Evolutionary conservation across 306 rosid species (phyloP).

Genomic region (Medicago ruthenica): DNA sequence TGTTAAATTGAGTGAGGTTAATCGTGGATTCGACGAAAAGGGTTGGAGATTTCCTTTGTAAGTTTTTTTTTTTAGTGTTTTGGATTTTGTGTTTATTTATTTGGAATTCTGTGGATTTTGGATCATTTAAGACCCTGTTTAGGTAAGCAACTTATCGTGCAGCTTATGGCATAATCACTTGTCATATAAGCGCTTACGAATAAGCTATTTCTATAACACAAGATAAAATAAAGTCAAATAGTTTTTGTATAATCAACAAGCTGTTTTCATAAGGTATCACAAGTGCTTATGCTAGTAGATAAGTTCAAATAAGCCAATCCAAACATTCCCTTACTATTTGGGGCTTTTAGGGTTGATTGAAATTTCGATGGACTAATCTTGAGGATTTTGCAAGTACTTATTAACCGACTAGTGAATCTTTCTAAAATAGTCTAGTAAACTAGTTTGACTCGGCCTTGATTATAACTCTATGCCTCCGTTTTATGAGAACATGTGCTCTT

Average conservation of each 20-base stretch:
- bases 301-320: too few species aligned
- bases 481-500: not conserved
- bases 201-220: too few species aligned
- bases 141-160: too few species aligned
- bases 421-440: not conserved
- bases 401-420: not conserved
- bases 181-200: too few species aligned
- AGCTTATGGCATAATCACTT: too few species aligned
- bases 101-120: constrained; percentile 1
- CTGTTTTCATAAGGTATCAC: too few species aligned
- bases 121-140: not conserved
- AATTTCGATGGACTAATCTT: not conserved
- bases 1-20: constrained; percentile 69
- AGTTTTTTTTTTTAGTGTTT: constrained; percentile 44
- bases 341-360: too few species aligned
- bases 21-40: constrained; percentile 54
- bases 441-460: not conserved
- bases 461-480: not conserved
- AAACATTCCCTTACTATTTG: too few species aligned
- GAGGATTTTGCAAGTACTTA: not conserved
- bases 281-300: too few species aligned
- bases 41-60: constrained; percentile 81
- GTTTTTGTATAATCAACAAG: too few species aligned
- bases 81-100: not conserved
- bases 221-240: too few species aligned